phyloP scores from a whole-genome alignment of 345 rosid species.

The Diplotaxis tenuifolia region DNA sequence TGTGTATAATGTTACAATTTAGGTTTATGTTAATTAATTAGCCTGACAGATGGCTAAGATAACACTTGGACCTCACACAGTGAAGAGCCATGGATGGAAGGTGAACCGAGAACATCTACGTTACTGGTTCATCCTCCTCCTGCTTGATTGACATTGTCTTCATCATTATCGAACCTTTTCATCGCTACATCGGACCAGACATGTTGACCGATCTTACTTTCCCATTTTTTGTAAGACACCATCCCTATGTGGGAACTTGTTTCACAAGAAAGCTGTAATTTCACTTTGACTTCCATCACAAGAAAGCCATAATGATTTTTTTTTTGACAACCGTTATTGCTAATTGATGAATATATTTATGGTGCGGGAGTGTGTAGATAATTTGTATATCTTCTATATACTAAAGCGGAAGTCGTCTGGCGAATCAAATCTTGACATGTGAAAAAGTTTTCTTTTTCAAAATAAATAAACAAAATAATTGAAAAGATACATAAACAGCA shows the following conservation, averaged over 20 bases:
- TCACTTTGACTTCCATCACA: slow-evolving; percentile 2
- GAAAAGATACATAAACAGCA: too few relatives aligned
- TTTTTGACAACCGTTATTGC: too few relatives aligned
- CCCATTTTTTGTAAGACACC: slow-evolving; percentile 58
- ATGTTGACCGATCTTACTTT: slow-evolving; percentile 61
- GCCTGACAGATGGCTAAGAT: slow-evolving; percentile 41
- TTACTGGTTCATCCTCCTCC: slow-evolving; percentile 57
- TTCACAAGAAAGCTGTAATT: too few relatives aligned
- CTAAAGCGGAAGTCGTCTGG: too few relatives aligned
- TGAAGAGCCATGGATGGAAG: slow-evolving; percentile 53
- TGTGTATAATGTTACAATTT: not conserved
- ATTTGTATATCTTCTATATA: too few relatives aligned
- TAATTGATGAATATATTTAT: too few relatives aligned
- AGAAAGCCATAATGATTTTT: too few relatives aligned
- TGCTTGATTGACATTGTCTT: slow-evolving; percentile 49
- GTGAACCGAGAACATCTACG: slow-evolving; percentile 43
- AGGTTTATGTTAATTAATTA: slow-evolving; percentile 7
- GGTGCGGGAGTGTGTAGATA: too few relatives aligned
- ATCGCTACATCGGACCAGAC: slow-evolving; percentile 56
- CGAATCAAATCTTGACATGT: too few relatives aligned
- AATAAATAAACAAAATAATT: too few relatives aligned
- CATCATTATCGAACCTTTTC: slow-evolving; percentile 57
- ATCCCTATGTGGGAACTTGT: slow-evolving; percentile 68
- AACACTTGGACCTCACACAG: slow-evolving; percentile 43
- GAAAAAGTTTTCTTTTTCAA: too few relatives aligned